Conservation (phyloP, 192 early-diverging fungal species). For the Rhizoclosmatium globosum region DNA sequence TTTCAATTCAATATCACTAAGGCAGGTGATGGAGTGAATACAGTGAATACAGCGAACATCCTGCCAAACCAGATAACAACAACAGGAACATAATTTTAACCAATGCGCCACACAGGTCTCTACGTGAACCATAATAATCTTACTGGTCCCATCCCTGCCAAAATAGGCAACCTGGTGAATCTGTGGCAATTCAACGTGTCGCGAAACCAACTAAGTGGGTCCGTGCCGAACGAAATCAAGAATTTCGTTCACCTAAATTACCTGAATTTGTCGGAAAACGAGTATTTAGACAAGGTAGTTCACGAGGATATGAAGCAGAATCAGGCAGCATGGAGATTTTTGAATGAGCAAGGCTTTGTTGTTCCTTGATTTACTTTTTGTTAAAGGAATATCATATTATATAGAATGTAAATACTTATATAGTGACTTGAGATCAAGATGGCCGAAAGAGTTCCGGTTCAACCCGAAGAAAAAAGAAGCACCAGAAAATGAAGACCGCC, state of each 20-base stretch:
- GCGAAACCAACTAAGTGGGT: neutral
- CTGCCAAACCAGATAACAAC: too few species aligned
- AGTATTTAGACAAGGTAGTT: neutral
- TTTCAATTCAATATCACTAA: too few species aligned
- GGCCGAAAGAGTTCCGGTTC: too few species aligned
- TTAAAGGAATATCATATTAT: too few species aligned
- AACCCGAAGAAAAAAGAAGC: neutral
- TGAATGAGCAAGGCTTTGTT: neutral
- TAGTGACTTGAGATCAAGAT: too few species aligned
- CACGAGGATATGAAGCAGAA: neutral
- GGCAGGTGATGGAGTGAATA: too few species aligned
- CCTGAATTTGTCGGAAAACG: neutral
- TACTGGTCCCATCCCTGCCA: constrained; percentile 19
- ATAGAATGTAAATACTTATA: too few species aligned
- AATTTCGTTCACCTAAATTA: neutral
- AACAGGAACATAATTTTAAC: neutral
- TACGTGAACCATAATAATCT: constrained; percentile 2
- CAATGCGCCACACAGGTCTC: neutral
- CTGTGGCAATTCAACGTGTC: constrained; percentile 13
- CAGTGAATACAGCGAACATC: too few species aligned
- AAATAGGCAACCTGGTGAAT: constrained; percentile 29
- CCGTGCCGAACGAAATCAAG: neutral
- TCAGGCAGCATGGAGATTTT: neutral
- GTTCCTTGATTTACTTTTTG: neutral
- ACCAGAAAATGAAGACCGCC: constrained; percentile 40